A percentile compares a stretch with the other conserved stretches of the same genome.
phyloP scores from a whole-genome alignment of 2,329 filamentous ascomycete genomes.

The Aspergillus sp. region DNA sequence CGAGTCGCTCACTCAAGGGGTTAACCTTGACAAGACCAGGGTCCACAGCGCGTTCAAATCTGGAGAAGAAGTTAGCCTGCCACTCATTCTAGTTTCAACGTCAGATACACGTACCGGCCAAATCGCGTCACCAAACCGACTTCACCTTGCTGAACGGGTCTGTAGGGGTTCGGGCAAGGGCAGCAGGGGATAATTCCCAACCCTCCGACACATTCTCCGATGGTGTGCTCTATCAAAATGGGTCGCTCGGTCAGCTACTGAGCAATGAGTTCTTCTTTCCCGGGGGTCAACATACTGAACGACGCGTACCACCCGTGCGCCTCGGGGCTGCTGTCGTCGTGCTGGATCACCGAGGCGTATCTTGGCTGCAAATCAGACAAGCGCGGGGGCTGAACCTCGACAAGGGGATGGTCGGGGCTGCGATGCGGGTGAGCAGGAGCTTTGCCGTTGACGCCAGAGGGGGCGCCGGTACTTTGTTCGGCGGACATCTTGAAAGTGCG shows the following conservation, averaged over 20 bases:
- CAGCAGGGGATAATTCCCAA: slow-evolving; percentile 89
- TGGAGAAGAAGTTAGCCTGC: slow-evolving; percentile 13
- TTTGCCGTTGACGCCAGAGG: slow-evolving; percentile 33
- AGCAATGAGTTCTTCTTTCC: background rate
- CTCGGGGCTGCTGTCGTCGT: slow-evolving; percentile 64
- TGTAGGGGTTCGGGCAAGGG: slow-evolving; percentile 94
- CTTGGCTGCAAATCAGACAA: slow-evolving; percentile 81
- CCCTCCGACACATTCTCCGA: slow-evolving; percentile 74
- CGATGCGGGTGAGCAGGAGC: slow-evolving; percentile 23
- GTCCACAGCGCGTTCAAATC: slow-evolving; percentile 91
- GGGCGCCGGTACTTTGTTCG: slow-evolving; percentile 22
- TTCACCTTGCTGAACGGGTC: slow-evolving; percentile 86
- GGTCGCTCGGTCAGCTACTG: slow-evolving; percentile 1
- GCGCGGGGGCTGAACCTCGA: slow-evolving; percentile 75
- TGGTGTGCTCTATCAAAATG: slow-evolving; percentile 59
- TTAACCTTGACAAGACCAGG: slow-evolving; percentile 97
- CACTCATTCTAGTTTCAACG: background rate
- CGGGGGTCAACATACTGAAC: slow-evolving; percentile 64
- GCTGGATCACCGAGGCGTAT: slow-evolving; percentile 66
- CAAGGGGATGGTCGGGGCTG: slow-evolving; percentile 49
- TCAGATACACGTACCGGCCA: slow-evolving; percentile 52
- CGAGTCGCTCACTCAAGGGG: slow-evolving; percentile 83
- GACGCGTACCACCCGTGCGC: slow-evolving; percentile 84
- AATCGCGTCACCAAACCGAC: slow-evolving; percentile 96
- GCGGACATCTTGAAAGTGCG: slow-evolving; percentile 25